Evolutionary conservation across 495 filamentous ascomycete genomes (phyloP), one percentile per base, ranked within the genome.

Genomic region (Trichoderma erinaceum): DNA sequence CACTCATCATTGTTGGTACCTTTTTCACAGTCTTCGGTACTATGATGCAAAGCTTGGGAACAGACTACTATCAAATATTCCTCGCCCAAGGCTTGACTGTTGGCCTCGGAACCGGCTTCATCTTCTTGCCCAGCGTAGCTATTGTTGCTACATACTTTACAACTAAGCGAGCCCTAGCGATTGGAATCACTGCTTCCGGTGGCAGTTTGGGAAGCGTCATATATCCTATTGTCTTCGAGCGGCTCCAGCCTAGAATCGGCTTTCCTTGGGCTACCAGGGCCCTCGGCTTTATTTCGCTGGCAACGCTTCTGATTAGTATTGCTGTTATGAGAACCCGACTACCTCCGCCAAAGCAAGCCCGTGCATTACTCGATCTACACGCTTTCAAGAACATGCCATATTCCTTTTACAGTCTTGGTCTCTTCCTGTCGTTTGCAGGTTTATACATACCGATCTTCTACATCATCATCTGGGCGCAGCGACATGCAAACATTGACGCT

Each of bases 221-320:
- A 16, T 83, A 86, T 65, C 84, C 83, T 5, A 90, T 91, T 70
- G 86, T 90, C 84, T 78, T 90, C 23, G 72, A 81, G 7, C 77
- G 78, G 27, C 74, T 91, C 35, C 83, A 91, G 66, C 76, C 73
- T 0, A 50, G 78, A 44, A 78, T 88, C 41, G 88, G 87, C 0
- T 91, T 86, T 65, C 76, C 75, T 6, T 92, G 89, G 89, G 77
- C 88, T 1, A 86, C 90, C 79, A 84, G 89, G 1, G 84, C 80
- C 64, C 77, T 77, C 38, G 88, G 85, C 5, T 90, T 92, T 66
- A 64, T 91, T 27, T 82, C 90, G 38, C 80, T 91, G 2, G 76
- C 69, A 25, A 75, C 89, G 11, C 77, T 89, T 32, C 71, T 81
- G 68, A 77, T 88, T 66, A 79, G 81, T 44, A 87, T 69, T 46